Conservation (phyloP, 176 grass and related monocot species). For the Dendrocalamus sinicus region DNA sequence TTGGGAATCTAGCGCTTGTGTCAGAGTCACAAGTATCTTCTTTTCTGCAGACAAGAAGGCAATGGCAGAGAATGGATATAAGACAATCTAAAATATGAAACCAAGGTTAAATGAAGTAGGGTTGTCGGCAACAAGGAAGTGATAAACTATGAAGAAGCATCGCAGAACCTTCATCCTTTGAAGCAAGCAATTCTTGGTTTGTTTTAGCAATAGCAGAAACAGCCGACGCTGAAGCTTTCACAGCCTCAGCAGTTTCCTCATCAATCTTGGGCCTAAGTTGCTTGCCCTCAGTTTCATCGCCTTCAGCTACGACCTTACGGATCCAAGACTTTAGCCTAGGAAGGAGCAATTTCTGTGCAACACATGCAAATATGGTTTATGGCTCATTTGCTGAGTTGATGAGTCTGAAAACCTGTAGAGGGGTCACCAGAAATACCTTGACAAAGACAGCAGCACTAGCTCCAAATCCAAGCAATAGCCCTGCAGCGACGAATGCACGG, state of each 20-base stretch:
- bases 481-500: constrained; percentile 68
- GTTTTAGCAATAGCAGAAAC: constrained; percentile 72
- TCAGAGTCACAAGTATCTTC: constrained; percentile 81
- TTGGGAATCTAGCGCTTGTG: constrained; percentile 80
- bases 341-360: constrained; percentile 73
- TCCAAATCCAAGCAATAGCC: constrained; percentile 75
- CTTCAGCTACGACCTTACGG: constrained; percentile 66
- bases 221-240: constrained; percentile 68
- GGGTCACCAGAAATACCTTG: constrained; percentile 59
- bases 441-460: constrained; percentile 66
- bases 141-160: background rate
- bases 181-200: constrained; percentile 72
- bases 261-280: constrained; percentile 46
- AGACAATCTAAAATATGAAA: constrained; percentile 7
- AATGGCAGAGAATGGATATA: background rate
- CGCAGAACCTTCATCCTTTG: constrained; percentile 75
- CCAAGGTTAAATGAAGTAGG: background rate
- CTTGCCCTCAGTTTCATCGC: constrained; percentile 45
- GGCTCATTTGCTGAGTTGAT: background rate
- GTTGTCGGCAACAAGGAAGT: background rate
- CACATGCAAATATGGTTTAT: constrained; percentile 5
- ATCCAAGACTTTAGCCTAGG: constrained; percentile 90
- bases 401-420: background rate
- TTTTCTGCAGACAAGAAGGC: constrained; percentile 56
- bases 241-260: constrained; percentile 74